Conservation (phyloP, 768 basidiomycete species). For the Suillus cothurnatus region DNA sequence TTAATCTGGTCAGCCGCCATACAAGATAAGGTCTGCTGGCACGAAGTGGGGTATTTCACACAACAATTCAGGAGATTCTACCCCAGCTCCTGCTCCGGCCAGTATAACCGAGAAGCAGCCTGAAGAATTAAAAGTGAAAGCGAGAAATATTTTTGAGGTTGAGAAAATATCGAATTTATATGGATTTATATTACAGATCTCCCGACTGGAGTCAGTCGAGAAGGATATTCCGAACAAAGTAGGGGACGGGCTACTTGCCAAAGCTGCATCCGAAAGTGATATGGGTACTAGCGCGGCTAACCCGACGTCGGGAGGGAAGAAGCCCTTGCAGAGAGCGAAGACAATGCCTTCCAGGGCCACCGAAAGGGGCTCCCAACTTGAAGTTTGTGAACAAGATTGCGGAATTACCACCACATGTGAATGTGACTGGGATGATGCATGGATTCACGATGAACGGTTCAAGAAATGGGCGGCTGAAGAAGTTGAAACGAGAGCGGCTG, state of each 20-base stretch:
- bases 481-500: background rate
- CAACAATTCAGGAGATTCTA: background rate
- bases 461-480: background rate
- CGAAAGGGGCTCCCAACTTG: background rate
- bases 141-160: background rate
- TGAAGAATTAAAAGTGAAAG: background rate
- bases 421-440: background rate
- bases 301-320: background rate
- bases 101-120: background rate
- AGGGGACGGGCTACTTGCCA: background rate
- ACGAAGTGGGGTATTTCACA: background rate
- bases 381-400: background rate
- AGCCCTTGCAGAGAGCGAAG: background rate
- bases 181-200: background rate
- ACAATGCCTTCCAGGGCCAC: background rate
- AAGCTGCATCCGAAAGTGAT: background rate
- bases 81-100: too few species aligned
- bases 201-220: background rate
- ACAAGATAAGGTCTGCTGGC: conserved; percentile 4
- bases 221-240: background rate
- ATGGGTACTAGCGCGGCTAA: background rate
- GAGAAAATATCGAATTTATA: background rate
- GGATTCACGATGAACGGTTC: background rate
- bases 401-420: background rate
- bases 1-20: conserved; percentile 1